A percentile compares a stretch with the other conserved stretches of the same genome.
phyloP scores from a whole-genome alignment of 495 filamentous ascomycete species.

The Penicillium maclennaniae region DNA sequence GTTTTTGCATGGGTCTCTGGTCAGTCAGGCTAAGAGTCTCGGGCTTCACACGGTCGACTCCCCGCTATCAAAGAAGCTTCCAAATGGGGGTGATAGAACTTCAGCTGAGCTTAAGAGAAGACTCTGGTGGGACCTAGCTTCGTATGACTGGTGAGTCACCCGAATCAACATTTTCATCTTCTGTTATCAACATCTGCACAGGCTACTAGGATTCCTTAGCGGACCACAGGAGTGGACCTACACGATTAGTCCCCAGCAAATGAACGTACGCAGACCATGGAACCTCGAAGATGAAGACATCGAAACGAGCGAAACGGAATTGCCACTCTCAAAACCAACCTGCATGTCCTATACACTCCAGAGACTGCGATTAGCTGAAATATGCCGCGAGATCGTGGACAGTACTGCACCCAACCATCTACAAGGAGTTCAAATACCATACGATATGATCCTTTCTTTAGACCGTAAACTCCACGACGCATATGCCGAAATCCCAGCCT shows the following conservation, averaged over 20 bases:
- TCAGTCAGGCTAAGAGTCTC: conserved; percentile 39
- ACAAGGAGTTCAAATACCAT: conserved; percentile 28
- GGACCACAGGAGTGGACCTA: conserved; percentile 53
- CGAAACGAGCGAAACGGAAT: not conserved
- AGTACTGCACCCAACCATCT: conserved; percentile 26
- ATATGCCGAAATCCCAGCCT: conserved; percentile 21
- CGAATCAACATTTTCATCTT: not conserved
- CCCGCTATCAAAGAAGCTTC: conserved; percentile 8
- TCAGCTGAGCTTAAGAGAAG: conserved; percentile 38
- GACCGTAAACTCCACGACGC: conserved; percentile 34
- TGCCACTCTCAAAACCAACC: conserved; percentile 30
- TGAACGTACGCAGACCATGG: conserved; percentile 38
- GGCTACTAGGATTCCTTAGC: conserved; percentile 34
- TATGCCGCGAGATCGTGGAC: conserved; percentile 44
- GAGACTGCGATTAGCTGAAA: conserved; percentile 36
- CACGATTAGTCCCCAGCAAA: conserved; percentile 40
- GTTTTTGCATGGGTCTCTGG: conserved; percentile 30
- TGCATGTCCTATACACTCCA: conserved; percentile 43
- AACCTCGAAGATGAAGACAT: conserved; percentile 30
- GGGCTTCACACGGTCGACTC: conserved; percentile 46
- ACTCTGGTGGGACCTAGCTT: conserved; percentile 46
- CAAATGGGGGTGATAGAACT: conserved; percentile 15
- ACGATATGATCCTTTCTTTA: conserved; percentile 33
- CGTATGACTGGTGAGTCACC: conserved; percentile 42
- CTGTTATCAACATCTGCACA: conserved; percentile 12